These are phyloP conservation scores for Candida ascalaphidarum DNA, from an alignment of 805 yeast genomes.

Conservation along the genomic window DNA sequence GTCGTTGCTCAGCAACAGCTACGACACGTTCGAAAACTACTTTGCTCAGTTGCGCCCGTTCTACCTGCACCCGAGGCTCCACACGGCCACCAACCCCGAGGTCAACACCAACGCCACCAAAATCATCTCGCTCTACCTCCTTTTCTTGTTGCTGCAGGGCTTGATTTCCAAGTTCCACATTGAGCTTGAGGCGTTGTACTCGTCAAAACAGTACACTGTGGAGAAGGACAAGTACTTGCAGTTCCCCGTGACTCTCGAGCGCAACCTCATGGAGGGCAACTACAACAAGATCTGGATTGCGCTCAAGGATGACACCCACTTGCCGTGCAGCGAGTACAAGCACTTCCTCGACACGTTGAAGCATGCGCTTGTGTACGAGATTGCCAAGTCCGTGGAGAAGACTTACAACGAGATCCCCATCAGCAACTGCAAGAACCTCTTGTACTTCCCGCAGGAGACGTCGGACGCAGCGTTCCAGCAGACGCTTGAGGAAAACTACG, in stretches of 20 bases:
- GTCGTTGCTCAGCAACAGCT: slow-evolving; percentile 55
- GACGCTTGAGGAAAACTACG: slow-evolving; percentile 22
- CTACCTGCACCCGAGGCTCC: slow-evolving; percentile 43
- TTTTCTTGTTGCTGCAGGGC: slow-evolving; percentile 73
- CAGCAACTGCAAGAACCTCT: slow-evolving; percentile 71
- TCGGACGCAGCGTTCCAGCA: slow-evolving; percentile 23
- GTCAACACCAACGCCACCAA: slow-evolving; percentile 40
- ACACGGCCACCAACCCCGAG: slow-evolving; percentile 23
- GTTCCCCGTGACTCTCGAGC: slow-evolving; percentile 84
- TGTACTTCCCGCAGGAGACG: slow-evolving; percentile 52
- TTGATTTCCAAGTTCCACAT: slow-evolving; percentile 84
- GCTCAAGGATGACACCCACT: slow-evolving; percentile 45
- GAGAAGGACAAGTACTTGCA: slow-evolving; percentile 58
- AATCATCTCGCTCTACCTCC: slow-evolving; percentile 65
- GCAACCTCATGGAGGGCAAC: slow-evolving; percentile 94
- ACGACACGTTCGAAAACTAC: slow-evolving; percentile 61
- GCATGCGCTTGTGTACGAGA: slow-evolving; percentile 75
- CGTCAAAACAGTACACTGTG: slow-evolving; percentile 45
- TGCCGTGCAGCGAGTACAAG: slow-evolving; percentile 67
- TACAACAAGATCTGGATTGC: slow-evolving; percentile 86
- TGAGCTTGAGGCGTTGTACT: slow-evolving; percentile 68
- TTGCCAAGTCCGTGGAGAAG: slow-evolving; percentile 73
- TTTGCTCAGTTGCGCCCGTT: slow-evolving; percentile 72
- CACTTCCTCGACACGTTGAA: slow-evolving; percentile 70
- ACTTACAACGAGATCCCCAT: slow-evolving; percentile 73